Conservation (phyloP, 495 filamentous ascomycete genomes). For the Penicillium lividum region DNA sequence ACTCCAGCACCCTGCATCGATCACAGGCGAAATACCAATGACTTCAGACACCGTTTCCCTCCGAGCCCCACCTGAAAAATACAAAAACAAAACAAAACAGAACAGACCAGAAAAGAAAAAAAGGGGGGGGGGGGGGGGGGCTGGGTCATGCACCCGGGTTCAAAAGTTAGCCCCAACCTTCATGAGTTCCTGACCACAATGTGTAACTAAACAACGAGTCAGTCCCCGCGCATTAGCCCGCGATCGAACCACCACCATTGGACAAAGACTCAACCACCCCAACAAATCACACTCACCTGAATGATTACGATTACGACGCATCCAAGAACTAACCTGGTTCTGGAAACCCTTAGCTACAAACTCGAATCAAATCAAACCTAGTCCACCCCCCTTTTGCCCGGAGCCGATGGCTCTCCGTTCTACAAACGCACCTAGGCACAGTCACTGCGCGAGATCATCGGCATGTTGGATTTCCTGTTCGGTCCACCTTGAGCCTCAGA, state of each 20-base stretch:
- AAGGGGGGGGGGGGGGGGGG: no score
- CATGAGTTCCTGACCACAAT: conserved; percentile 16
- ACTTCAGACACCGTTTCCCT: conserved; percentile 24
- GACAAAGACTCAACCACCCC: background rate
- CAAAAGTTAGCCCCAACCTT: conserved; percentile 29
- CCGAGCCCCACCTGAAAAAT: conserved; percentile 20
- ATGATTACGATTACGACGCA: conserved; percentile 22
- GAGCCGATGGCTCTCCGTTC: conserved; percentile 6
- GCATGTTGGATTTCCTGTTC: conserved; percentile 6
- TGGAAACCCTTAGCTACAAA: conserved; percentile 19
- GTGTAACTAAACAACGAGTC: background rate
- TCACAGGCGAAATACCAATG: conserved; percentile 30
- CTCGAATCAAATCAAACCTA: conserved; percentile 8
- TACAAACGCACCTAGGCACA: conserved; percentile 9
- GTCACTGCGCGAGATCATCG: conserved; percentile 10
- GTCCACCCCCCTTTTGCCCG: background rate
- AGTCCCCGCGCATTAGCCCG: conserved; percentile 7
- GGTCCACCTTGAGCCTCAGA: conserved; percentile 21
- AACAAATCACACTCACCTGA: conserved; percentile 3
- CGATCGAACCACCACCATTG: background rate
- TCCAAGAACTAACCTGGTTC: conserved; percentile 25
- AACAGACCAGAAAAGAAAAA: conserved; percentile 3
- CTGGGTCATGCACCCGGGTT: conserved; percentile 17
- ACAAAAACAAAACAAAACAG: conserved; percentile 2
- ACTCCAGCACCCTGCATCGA: conserved; percentile 43